Evolutionary conservation across 2,329 filamentous ascomycete genomes (phyloP).

Genomic region (Fusarium marasasianum): DNA sequence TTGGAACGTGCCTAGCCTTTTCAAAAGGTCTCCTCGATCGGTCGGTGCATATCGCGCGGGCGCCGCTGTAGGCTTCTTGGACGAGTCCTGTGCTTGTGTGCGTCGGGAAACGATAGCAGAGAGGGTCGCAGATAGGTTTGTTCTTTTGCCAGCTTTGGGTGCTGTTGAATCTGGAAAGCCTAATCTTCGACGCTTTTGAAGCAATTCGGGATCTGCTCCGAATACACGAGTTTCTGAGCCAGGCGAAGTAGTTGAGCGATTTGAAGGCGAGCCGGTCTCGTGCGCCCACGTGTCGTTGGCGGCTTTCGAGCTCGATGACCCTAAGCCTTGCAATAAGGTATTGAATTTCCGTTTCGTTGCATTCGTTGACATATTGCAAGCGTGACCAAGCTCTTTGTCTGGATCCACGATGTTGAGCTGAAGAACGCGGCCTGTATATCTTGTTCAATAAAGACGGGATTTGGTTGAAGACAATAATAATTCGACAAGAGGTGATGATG

Average conservation of each 20-base stretch:
- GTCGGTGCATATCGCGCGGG: constrained; percentile 82
- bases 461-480: background rate
- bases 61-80: constrained; percentile 37
- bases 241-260: constrained; percentile 20
- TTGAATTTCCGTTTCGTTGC: constrained; percentile 88
- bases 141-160: constrained; percentile 40
- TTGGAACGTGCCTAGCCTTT: constrained; percentile 85
- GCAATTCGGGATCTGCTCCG: constrained; percentile 51
- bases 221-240: constrained; percentile 19
- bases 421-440: background rate
- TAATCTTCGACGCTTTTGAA: constrained; percentile 64
- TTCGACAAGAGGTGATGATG: constrained; percentile 13
- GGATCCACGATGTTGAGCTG: background rate
- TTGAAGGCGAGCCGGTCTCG: constrained; percentile 20
- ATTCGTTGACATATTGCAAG: constrained; percentile 62
- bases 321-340: constrained; percentile 74
- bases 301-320: constrained; percentile 50
- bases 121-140: constrained; percentile 36
- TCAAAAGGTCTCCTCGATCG: constrained; percentile 84
- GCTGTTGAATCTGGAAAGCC: constrained; percentile 55
- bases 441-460: background rate
- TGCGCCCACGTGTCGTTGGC: background rate
- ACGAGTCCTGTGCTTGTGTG: constrained; percentile 32
- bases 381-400: background rate
- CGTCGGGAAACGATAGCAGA: constrained; percentile 39